Conservation (phyloP, 306 rosid genomes). For the Prunus salicina region DNA sequence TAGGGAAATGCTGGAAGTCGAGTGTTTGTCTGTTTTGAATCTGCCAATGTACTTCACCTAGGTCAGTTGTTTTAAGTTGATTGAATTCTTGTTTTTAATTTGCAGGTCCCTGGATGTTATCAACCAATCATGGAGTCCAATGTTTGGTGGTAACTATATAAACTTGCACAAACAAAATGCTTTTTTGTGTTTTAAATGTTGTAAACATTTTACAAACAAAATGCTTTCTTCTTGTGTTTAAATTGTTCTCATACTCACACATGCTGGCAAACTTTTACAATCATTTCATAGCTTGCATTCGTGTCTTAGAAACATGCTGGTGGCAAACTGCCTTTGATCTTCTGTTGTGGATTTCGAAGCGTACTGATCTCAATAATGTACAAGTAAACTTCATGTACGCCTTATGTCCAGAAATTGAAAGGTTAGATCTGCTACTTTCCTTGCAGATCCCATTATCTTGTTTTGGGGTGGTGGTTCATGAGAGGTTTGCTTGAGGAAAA, state of each 20-base stretch:
- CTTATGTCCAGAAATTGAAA: not conserved
- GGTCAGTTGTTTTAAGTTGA: not conserved
- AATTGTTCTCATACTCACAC: not conserved
- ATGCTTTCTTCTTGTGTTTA: not conserved
- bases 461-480: not conserved
- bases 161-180: not conserved
- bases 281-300: too few species aligned
- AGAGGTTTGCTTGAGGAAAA: not conserved
- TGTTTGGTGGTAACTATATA: not conserved
- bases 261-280: not conserved
- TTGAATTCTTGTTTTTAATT: not conserved
- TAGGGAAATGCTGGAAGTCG: not conserved
- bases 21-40: slow-evolving; percentile 9
- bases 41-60: not conserved
- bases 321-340: too few species aligned
- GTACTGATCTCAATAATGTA: too few species aligned
- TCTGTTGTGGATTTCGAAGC: too few species aligned
- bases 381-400: too few species aligned
- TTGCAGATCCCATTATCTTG: not conserved
- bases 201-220: not conserved
- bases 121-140: not conserved
- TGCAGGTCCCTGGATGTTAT: slow-evolving; percentile 2
- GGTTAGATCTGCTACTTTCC: not conserved
- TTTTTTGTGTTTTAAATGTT: not conserved
- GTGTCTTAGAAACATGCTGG: too few species aligned